phyloP scores from a whole-genome alignment of 495 filamentous ascomycete species.

The Penicillium arizonense region DNA sequence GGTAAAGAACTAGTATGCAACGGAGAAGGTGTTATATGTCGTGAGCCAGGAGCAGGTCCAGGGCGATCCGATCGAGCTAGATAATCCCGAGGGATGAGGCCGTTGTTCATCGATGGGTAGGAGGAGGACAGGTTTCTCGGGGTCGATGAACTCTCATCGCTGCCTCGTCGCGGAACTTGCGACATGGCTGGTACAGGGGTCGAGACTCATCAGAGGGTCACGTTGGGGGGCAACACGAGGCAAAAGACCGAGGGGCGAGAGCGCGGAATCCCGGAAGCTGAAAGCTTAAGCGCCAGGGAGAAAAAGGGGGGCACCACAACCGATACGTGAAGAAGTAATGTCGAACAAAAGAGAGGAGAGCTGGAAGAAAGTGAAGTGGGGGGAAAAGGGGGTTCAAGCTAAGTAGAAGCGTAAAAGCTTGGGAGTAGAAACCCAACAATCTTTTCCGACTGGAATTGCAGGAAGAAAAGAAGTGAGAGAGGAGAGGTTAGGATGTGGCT shows the following conservation, averaged over 20 bases:
- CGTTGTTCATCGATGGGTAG: slow-evolving; percentile 20
- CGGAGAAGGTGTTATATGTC: slow-evolving; percentile 36
- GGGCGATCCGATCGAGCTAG: slow-evolving; percentile 32
- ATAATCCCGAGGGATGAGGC: slow-evolving; percentile 34
- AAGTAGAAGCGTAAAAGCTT: background rate
- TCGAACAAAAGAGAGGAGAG: background rate
- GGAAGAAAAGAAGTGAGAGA: background rate
- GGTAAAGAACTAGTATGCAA: slow-evolving; percentile 34
- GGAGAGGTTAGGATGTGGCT: background rate
- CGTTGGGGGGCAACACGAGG: slow-evolving; percentile 14
- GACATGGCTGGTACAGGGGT: slow-evolving; percentile 36
- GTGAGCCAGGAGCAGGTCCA: slow-evolving; percentile 22
- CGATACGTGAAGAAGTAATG: slow-evolving; percentile 5
- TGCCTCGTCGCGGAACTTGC: slow-evolving; percentile 36
- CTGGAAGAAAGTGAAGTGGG: slow-evolving; percentile 5
- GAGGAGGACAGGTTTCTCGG: slow-evolving; percentile 13
- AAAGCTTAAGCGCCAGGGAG: slow-evolving; percentile 21
- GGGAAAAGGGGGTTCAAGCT: slow-evolving; percentile 4
- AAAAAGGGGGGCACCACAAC: slow-evolving; percentile 11
- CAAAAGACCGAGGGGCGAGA: slow-evolving; percentile 15
- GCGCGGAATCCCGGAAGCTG: slow-evolving; percentile 24
- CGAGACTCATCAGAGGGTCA: slow-evolving; percentile 28
- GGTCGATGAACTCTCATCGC: slow-evolving; percentile 23
- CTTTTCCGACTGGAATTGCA: background rate
- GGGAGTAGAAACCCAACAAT: background rate